Evolutionary conservation across 495 filamentous ascomycete species (phyloP), one percentile per base, ranked within the genome.

Genomic region (Podospora bellae-mahoneyi): DNA sequence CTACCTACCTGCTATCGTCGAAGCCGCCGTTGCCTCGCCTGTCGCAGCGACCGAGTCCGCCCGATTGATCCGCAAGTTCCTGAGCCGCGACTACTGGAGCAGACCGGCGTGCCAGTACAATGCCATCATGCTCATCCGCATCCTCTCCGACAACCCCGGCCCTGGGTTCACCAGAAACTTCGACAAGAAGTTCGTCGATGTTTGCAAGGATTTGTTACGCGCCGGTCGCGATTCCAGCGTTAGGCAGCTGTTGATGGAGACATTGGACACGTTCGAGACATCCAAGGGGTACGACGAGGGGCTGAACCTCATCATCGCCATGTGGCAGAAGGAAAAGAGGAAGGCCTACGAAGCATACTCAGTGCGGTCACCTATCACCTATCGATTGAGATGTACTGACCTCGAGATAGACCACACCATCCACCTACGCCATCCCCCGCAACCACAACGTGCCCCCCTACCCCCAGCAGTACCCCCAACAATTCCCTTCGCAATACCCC

Each of bases 1-100:
- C 53, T 91, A 92, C 72, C 90, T 99, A n/a, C 95, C 96, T 6
- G 83, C 87, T 30, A 97, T 99, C 71, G 96, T 99, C 78, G 96
- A 98, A 70, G 85, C 89, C 32, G 94, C 94, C 81, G 96, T 97
- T 76, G 96, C 93, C 34, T 94, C 92, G 59, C 93, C 95, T 13
- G 80, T 80, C 34, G 96, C 96, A 23, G 93, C 94, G 34, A 85
- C 87, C 64, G 90, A 92, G 72, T 90, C 91, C 66, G 91, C 92
- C 57, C 75, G 84, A 65, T 81, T 88, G 66, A 91, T 98, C 74
- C 90, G 92, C 74, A 94, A 93, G 74, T 92, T 90, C 74, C 83
- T 99, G 56, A 83, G 86, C 54, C 86, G 84, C 55, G 90, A 94
- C 59, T 85, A 89, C 75, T 77, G 73, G 71, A 67, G 64, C 53